phyloP scores from a whole-genome alignment of 352 stramenopile genomes.

The Globisporangium iwayamae region DNA sequence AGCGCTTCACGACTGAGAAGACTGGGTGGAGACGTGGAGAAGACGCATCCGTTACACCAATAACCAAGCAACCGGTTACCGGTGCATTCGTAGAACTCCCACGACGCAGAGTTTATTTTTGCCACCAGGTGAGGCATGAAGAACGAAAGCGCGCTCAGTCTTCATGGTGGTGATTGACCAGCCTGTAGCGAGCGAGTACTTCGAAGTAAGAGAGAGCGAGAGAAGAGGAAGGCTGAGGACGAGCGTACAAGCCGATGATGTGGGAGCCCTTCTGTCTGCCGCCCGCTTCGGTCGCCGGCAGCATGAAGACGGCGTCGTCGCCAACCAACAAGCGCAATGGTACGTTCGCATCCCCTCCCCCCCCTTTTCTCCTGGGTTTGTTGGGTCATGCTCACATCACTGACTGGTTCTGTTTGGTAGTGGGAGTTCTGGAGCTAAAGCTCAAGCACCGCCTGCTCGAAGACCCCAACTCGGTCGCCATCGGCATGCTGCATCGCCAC shows the following conservation, averaged over 20 bases:
- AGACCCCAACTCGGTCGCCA: conserved; percentile 43
- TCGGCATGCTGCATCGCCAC: conserved; percentile 31
- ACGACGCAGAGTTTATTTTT: conserved; percentile 2
- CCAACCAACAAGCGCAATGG: conserved; percentile 52
- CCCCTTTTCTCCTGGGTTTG: background rate
- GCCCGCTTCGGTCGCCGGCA: conserved; percentile 7
- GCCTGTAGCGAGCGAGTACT: no score
- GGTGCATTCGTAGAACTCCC: background rate
- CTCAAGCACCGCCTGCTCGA: conserved; percentile 58
- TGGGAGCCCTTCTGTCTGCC: conserved; percentile 21
- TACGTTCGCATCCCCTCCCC: conserved; percentile 13
- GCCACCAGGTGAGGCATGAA: background rate
- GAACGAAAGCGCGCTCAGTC: background rate
- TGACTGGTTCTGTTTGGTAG: conserved; percentile 17
- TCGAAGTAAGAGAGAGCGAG: no score
- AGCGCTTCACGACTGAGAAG: background rate
- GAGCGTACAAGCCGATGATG: conserved; percentile 17
- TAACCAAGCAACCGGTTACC: background rate
- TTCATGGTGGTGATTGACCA: background rate
- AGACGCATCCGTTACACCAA: conserved; percentile 6
- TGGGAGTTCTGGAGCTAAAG: conserved; percentile 61
- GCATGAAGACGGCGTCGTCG: conserved; percentile 13
- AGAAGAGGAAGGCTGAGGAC: background rate
- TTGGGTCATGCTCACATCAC: background rate
- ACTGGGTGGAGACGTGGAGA: background rate